Evolutionary conservation across 2,329 filamentous ascomycete species (phyloP).

Genomic region (Gliomastix tumulicola): DNA sequence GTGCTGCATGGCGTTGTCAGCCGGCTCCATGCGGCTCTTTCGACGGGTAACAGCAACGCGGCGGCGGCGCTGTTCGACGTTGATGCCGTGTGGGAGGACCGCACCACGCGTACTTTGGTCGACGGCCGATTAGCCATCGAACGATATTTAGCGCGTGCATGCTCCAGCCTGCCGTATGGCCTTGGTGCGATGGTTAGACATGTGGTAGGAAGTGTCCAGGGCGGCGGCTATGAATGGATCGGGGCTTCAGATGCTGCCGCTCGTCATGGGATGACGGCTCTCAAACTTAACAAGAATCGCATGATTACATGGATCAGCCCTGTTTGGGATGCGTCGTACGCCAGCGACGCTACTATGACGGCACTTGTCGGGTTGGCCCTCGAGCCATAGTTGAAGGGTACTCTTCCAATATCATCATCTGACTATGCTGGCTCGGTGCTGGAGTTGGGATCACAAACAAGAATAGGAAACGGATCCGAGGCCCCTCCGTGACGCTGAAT

Average conservation of each 20-base stretch:
- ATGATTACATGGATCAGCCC: slow-evolving; percentile 1
- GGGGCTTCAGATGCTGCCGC: slow-evolving; percentile 1
- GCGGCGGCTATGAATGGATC: slow-evolving; percentile 2
- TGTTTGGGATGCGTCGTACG: slow-evolving; percentile 3
- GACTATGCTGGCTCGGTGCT: too few species aligned
- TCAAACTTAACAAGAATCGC: slow-evolving; percentile 2
- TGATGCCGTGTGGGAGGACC: slow-evolving; percentile 2
- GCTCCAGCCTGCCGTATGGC: slow-evolving; percentile 1
- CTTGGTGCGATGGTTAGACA: background rate
- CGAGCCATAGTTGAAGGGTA: slow-evolving; percentile 1
- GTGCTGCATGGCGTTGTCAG: slow-evolving; percentile 1
- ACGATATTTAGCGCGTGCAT: slow-evolving; percentile 2
- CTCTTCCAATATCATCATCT: too few species aligned
- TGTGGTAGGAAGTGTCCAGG: slow-evolving; percentile 1
- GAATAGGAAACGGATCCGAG: too few species aligned
- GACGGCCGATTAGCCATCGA: slow-evolving; percentile 1
- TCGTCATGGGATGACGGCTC: slow-evolving; percentile 4
- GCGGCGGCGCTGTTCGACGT: slow-evolving; percentile 1
- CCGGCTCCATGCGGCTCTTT: slow-evolving; percentile 1
- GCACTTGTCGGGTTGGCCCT: slow-evolving; percentile 2
- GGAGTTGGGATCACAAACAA: too few species aligned
- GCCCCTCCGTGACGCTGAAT: too few species aligned
- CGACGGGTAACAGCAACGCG: background rate
- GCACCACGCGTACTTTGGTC: slow-evolving; percentile 1
- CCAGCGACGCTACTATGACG: slow-evolving; percentile 2